A percentile compares a stretch with the other conserved stretches of the same genome.
Evolutionary conservation across 2,329 filamentous ascomycete species (phyloP).

Genomic region (Cordyceps tenuipes): DNA sequence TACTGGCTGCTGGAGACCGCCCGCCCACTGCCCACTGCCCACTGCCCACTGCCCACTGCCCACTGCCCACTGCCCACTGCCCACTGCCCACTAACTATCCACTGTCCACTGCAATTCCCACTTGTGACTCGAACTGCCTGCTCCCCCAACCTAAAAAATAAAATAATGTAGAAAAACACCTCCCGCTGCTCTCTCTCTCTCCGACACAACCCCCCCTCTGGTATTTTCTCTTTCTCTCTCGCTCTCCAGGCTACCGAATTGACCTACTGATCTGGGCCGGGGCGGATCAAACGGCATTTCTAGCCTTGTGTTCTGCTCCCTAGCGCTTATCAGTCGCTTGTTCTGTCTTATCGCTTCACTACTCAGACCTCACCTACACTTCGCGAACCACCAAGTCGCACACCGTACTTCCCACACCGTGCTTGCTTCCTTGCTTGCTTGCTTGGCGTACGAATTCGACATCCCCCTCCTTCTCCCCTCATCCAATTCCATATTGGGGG

Average conservation of each 20-base stretch:
- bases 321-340: neutral
- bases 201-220: neutral
- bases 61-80: neutral
- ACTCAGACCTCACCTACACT: neutral
- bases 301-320: neutral
- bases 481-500: neutral
- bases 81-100: constrained; percentile 2
- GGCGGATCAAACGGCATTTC: neutral
- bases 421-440: no score
- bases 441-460: neutral
- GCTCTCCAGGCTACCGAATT: neutral
- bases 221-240: neutral
- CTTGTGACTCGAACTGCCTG: constrained; percentile 1
- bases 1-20: neutral
- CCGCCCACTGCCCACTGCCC: neutral
- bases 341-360: neutral
- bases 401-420: no score
- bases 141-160: neutral
- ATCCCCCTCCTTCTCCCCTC: neutral
- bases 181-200: neutral
- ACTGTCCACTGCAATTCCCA: neutral
- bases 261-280: neutral
- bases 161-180: neutral
- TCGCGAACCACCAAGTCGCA: neutral
- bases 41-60: neutral